Evolutionary conservation across 768 basidiomycete genomes (phyloP), one percentile per base, ranked within the genome.

Genomic region (Suillus tomentosus): DNA sequence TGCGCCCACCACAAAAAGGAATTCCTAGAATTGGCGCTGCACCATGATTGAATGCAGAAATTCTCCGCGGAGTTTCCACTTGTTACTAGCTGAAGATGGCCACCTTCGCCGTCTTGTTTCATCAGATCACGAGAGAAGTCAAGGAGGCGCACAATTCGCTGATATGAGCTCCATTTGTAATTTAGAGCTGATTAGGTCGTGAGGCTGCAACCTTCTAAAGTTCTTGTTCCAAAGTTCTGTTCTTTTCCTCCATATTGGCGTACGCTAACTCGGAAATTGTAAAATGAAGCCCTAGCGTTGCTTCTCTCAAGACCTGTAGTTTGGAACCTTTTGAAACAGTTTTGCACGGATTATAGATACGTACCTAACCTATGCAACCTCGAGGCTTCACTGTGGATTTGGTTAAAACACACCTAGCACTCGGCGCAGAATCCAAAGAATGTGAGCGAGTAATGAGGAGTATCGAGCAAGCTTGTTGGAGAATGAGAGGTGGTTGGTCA

Each of bases 1-100:
- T 87, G 22, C 82, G 82, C 67, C 84, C 87, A 73, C 88, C 88
- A 66, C 82, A 78, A 72, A 88, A 89, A 22, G 88, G 64, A 84
- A 85, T 37, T 86, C 84, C 80, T 83, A 85, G 62, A 89, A 79
- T 66, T 87, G 85, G 60, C 56, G 71, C 71, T 63, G 64, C 66
- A 2, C 63, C 68, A 19, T 27, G 57, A 45, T 70, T 71, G 47
- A 59, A 67, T 42, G 64, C 0, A 76, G 66, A 45, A 66, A 50
- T 34, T 66, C 27, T 19, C 37, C 22, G 62, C 72, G 76, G 53
- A n/a, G 53, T n/a, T 54, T 34, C 53, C n/a, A 34, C 19, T n/a
- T 69, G 56, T 76, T 76, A 66, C 79, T 79, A 22, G 86, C 88
- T 53, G 85, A 43, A 74, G 68, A 64, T 81, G 81, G 36, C 88